Conservation (phyloP, 768 basidiomycete species). For the Russula griseocarnosa region DNA sequence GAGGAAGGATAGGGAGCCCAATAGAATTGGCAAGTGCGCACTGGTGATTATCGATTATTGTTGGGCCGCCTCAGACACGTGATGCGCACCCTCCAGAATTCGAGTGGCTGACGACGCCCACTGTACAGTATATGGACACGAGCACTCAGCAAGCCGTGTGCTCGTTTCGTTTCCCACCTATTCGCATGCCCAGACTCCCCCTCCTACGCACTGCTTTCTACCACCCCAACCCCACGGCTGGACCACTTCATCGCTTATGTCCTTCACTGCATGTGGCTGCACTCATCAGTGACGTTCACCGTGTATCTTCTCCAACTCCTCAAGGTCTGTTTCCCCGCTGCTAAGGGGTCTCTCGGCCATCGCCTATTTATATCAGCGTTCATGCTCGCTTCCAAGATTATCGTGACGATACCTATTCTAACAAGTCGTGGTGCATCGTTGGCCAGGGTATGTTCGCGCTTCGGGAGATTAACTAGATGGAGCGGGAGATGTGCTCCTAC, state of each 20-base stretch:
- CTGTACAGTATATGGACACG: no score
- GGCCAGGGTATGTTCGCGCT: slow-evolving; percentile 62
- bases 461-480: slow-evolving; percentile 95
- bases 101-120: no score
- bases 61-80: no score
- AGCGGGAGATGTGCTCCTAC: slow-evolving; percentile 89
- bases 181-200: slow-evolving; percentile 86
- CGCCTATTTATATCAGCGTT: slow-evolving; percentile 87
- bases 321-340: slow-evolving; percentile 86
- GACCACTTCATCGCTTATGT: slow-evolving; percentile 85
- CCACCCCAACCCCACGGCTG: slow-evolving; percentile 42
- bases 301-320: slow-evolving; percentile 74
- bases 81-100: no score
- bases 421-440: slow-evolving; percentile 64
- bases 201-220: slow-evolving; percentile 36
- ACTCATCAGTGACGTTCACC: slow-evolving; percentile 53
- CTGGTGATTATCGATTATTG: no score
- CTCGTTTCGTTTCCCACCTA: slow-evolving; percentile 76
- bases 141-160: slow-evolving; percentile 64
- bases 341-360: slow-evolving; percentile 85
- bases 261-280: slow-evolving; percentile 70
- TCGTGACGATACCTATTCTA: slow-evolving; percentile 69
- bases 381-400: slow-evolving; percentile 83
- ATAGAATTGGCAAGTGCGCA: no score
- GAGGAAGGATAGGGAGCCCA: no score